Evolutionary conservation across 1,284 basidiomycete species (phyloP), one percentile per base, ranked within the genome.

Genomic region (Pisolithus thermaeus): DNA sequence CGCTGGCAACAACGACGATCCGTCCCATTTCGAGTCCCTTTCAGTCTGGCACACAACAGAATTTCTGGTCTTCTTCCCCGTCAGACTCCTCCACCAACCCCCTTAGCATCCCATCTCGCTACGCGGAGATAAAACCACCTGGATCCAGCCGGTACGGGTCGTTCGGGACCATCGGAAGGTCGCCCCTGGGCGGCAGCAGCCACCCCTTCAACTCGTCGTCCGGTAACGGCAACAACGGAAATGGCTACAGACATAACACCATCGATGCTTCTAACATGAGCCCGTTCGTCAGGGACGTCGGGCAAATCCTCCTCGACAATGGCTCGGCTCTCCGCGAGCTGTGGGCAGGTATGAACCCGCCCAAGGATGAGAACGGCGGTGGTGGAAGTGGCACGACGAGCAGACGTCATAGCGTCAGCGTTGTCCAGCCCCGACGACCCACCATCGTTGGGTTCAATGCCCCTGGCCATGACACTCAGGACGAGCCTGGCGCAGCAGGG

Each of bases 361-460:
- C 18, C 11, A 22, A 18, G n/a, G 79, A 83, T 56, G 82, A 85
- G 63, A 77, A 75, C 50, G 80, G 79, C 23, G 74, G 73, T 8
- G 78, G 75, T 14, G 79, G 78, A 1, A 90, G 88, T 60, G 92
- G 91, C 1, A 86, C 88, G 2, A 91, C 90, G 8, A 90, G 87
- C 59, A 74, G 92, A 42, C 73, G 92, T 37, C 92, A 94, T 61
- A 90, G 87, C 55, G 90, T 95, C 56, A 91, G 87, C 52, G 83
- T 93, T 53, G 87, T 92, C 16, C 87, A 85, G 63, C 83, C 86
- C 0, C 75, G 86, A 14, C 70, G 83, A 54, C 81, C 81, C 4
- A 79, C 79, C 52, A 71, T 84, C 54, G 76, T 85, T 22, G 81
- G 83, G 8, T 86, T 90, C 65, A 81, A 80, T 56, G 81, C 77